A percentile compares a stretch with the other conserved stretches of the same genome.
These are phyloP conservation scores for Macrolepiota albuminosa DNA, from an alignment of 768 basidiomycete species.

Conservation along the genomic window DNA sequence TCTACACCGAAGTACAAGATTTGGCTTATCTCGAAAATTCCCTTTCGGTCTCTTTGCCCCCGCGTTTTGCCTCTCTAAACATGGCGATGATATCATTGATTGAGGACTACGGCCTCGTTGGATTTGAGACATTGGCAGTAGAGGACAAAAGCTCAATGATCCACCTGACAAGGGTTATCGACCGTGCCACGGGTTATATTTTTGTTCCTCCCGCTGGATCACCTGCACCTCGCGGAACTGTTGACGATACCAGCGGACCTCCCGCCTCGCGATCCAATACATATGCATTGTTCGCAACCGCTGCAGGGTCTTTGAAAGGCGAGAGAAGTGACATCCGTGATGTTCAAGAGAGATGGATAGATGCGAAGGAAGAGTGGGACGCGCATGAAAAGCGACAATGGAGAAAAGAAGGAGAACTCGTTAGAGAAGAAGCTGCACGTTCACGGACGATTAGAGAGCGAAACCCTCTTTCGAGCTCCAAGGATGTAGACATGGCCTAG, in stretches of 20 bases:
- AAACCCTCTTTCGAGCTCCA: constrained; percentile 13
- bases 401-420: constrained; percentile 66
- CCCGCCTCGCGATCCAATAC: constrained; percentile 54
- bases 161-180: constrained; percentile 75
- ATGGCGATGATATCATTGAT: constrained; percentile 89
- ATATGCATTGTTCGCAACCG: constrained; percentile 62
- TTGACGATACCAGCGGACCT: constrained; percentile 30
- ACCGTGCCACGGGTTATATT: constrained; percentile 89
- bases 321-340: constrained; percentile 56
- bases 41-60: constrained; percentile 53
- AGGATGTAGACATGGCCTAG: constrained; percentile 13
- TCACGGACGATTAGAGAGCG: constrained; percentile 27
- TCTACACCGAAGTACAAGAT: constrained; percentile 98
- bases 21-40: constrained; percentile 80
- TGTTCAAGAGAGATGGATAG: constrained; percentile 94
- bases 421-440: constrained; percentile 39
- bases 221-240: constrained; percentile 29
- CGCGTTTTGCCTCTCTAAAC: constrained; percentile 76
- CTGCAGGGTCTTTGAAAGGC: constrained; percentile 50
- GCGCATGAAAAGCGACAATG: constrained; percentile 74
- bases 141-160: constrained; percentile 99
- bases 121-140: constrained; percentile 95
- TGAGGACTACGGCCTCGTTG: constrained; percentile 89
- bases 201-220: constrained; percentile 57
- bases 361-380: constrained; percentile 77